Conservation (phyloP, 306 rosid genomes). For the Dryas octopetala region DNA sequence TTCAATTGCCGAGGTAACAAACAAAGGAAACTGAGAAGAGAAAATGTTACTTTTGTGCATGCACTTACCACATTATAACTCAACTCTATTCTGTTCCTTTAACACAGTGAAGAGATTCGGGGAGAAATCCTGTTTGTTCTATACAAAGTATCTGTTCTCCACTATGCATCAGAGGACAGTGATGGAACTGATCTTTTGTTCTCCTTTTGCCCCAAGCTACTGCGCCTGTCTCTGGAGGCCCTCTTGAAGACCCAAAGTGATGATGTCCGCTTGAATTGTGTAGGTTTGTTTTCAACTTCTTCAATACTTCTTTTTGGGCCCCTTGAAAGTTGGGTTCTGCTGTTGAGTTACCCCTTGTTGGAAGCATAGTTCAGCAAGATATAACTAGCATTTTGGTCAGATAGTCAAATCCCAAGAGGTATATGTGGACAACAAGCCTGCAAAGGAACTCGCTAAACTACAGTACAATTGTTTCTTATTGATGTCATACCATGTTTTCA, state of each 20-base stretch:
- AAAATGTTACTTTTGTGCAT: constrained; percentile 3
- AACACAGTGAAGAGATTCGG: constrained; percentile 79
- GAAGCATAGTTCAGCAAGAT: not conserved
- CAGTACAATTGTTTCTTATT: not conserved
- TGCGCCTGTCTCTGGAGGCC: constrained; percentile 68
- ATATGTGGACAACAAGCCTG: not conserved
- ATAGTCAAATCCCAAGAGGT: not conserved
- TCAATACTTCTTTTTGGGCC: not conserved
- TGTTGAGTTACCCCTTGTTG: not conserved
- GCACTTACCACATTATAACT: not conserved
- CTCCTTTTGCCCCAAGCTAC: constrained; percentile 66
- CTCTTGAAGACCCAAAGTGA: constrained; percentile 79
- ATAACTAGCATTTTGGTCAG: not conserved
- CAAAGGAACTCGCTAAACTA: not conserved
- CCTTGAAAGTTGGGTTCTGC: not conserved
- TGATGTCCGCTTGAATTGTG: constrained; percentile 84
- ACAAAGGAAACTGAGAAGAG: constrained; percentile 12
- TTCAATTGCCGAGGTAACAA: constrained; percentile 79
- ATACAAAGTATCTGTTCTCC: constrained; percentile 60
- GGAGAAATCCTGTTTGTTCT: constrained; percentile 86
- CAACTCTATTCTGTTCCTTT: constrained; percentile 15
- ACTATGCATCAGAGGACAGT: constrained; percentile 44
- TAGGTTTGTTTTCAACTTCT: constrained; percentile 57
- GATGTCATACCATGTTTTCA: not conserved
- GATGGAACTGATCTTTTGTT: constrained; percentile 57